A percentile compares a stretch with the other conserved stretches of the same genome.
Conservation (phyloP, 805 yeast genomes). For the Candida sonorensis region DNA sequence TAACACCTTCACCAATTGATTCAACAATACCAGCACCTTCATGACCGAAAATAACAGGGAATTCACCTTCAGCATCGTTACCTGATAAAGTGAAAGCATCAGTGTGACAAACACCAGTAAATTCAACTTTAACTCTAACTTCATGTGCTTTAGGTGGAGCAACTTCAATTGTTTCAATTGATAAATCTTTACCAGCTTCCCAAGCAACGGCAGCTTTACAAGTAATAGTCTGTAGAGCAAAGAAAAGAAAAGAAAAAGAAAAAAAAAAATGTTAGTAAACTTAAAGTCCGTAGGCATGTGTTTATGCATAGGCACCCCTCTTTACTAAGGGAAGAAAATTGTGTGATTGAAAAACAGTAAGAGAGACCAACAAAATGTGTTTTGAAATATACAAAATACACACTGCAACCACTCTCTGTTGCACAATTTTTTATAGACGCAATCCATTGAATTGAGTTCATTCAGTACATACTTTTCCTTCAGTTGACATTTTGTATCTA, state of each 20-base stretch:
- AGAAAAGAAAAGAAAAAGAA: neutral
- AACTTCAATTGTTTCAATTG: constrained; percentile 83
- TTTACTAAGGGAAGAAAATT: too few species aligned
- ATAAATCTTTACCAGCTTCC: constrained; percentile 74
- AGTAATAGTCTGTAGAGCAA: constrained; percentile 38
- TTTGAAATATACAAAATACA: too few species aligned
- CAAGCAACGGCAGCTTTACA: constrained; percentile 98
- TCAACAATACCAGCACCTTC: constrained; percentile 98
- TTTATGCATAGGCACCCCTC: too few species aligned
- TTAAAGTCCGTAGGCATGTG: too few species aligned
- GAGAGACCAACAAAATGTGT: too few species aligned
- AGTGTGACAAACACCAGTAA: constrained; percentile 97
- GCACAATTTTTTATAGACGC: too few species aligned
- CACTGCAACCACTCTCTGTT: too few species aligned
- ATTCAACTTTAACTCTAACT: constrained; percentile 80
- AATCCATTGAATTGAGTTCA: too few species aligned
- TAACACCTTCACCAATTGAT: constrained; percentile 90
- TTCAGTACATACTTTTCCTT: constrained; percentile 23
- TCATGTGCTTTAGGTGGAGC: constrained; percentile 96
- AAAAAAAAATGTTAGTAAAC: neutral
- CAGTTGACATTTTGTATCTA: constrained; percentile 23
- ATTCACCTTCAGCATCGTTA: constrained; percentile 91
- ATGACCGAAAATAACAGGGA: constrained; percentile 92
- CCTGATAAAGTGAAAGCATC: constrained; percentile 97
- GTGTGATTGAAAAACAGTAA: too few species aligned